These are phyloP conservation scores for Dictyostelium discoideum DNA, from an alignment of 78 protist genomes.

Conservation along the genomic window dicty_2.7 NC_007088.5:4453001-4453500, in stretches of 20 bases:
- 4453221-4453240: background rate
- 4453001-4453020: slow-evolving; percentile 44
- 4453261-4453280: background rate
- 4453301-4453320: background rate
- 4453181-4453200: background rate
- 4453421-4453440: background rate
- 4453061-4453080: slow-evolving; percentile 64
- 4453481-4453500: background rate
- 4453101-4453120: slow-evolving; percentile 12
- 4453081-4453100: slow-evolving; percentile 30
- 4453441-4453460: background rate
- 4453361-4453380: background rate
- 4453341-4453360: background rate
- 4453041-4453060: slow-evolving; percentile 49
- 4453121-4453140: slow-evolving; percentile 57
- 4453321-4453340: background rate
- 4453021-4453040: slow-evolving; percentile 47
- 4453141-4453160: slow-evolving; percentile 79
- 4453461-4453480: no score
- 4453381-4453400: background rate
- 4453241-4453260: no score
- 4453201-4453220: background rate
- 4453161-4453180: background rate
- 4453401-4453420: no score
- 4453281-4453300: no score